Conservation (phyloP, 2,329 filamentous ascomycete species). For the Alternaria brassicae region DNA sequence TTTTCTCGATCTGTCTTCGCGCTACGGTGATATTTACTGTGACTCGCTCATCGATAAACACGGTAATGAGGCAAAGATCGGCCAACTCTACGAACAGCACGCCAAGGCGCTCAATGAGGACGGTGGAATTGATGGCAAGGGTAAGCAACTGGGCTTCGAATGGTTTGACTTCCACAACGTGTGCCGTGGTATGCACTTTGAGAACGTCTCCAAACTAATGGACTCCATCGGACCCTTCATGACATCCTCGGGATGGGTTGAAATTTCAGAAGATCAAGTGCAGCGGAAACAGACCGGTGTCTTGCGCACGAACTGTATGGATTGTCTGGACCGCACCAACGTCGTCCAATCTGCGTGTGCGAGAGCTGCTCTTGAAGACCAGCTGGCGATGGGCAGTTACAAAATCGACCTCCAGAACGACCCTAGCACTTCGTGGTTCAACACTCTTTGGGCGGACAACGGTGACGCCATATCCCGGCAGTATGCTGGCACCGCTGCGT, state of each 20-base stretch:
- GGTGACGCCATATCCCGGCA: conserved; percentile 95
- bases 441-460: conserved; percentile 96
- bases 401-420: conserved; percentile 77
- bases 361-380: conserved; percentile 79
- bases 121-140: conserved; percentile 58
- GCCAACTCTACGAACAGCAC: conserved; percentile 75
- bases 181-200: conserved; percentile 96
- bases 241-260: conserved; percentile 74
- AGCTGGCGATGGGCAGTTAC: conserved; percentile 78
- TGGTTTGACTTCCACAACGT: conserved; percentile 98
- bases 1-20: conserved; percentile 71
- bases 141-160: conserved; percentile 70
- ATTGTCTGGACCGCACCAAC: conserved; percentile 94
- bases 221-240: conserved; percentile 72
- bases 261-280: conserved; percentile 57
- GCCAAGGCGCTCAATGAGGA: conserved; percentile 70
- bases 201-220: conserved; percentile 85
- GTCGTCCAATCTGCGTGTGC: conserved; percentile 93
- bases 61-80: conserved; percentile 80
- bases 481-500: conserved; percentile 91
- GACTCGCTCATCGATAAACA: conserved; percentile 90
- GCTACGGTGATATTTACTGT: conserved; percentile 79
- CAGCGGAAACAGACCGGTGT: conserved; percentile 71
- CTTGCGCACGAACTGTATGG: conserved; percentile 97
- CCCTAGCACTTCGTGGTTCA: conserved; percentile 89